Percentiles rank a stretch among this genome's conserved stretches.
These are phyloP conservation scores for Marasmius tenuissimus DNA, from an alignment of 1,284 basidiomycete species.

Conservation along the genomic window DNA sequence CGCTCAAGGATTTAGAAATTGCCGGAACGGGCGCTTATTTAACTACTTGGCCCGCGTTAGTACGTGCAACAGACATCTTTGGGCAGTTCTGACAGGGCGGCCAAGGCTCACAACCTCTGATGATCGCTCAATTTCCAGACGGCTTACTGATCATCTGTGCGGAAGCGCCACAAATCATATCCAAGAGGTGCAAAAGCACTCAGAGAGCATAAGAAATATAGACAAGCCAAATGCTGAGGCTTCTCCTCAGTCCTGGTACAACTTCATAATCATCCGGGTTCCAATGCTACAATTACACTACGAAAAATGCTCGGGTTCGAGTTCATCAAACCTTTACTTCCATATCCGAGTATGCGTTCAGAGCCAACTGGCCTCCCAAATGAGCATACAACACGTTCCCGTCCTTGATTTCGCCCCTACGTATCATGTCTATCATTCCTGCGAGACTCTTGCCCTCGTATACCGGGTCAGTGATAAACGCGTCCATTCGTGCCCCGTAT, in stretches of 20 bases:
- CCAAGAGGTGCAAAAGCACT: no score
- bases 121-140: no score
- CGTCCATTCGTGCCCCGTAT: constrained; percentile 24
- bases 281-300: not conserved
- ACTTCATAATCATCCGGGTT: not conserved
- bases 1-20: no score
- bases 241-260: not conserved
- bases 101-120: no score
- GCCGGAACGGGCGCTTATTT: no score
- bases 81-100: no score
- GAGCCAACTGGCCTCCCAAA: constrained; percentile 25
- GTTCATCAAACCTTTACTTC: constrained; percentile 4
- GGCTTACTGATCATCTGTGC: no score
- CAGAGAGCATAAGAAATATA: no score
- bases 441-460: constrained; percentile 28
- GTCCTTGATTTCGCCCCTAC: constrained; percentile 17
- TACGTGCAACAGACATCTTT: no score
- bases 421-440: constrained; percentile 25
- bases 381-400: constrained; percentile 27
- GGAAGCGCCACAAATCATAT: no score
- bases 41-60: no score
- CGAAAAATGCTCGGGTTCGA: not conserved
- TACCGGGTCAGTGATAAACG: constrained; percentile 26
- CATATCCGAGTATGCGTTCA: constrained; percentile 25
- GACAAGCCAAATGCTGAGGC: not conserved